Base-by-base conservation (phyloP, 2,329 filamentous ascomycete genomes). In the Beauveria sp. region DNA sequence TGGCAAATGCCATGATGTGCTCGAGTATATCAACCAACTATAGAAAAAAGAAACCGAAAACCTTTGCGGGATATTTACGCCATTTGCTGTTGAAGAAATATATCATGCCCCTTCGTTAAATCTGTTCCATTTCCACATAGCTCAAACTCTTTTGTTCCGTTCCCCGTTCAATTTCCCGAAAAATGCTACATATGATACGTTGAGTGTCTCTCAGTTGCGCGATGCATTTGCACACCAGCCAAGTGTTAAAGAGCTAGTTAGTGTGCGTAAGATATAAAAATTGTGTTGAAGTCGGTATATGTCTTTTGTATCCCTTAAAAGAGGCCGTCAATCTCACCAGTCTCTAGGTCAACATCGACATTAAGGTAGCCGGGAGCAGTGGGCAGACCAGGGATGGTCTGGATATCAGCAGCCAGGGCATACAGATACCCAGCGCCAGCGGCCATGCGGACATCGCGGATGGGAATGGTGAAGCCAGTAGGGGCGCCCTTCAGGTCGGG, bases 331-430 rank as follows among this genome's bases (percentile, higher is more conserved):
- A 93, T 91, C 77, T 93, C 89, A 59, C 90, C 90, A n/a, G 88
- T 92, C 78, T 92, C 88, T 6, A 80, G 76, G 68, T 93, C 88
- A 43, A 89, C 87, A 67, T 97, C 93, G 51, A 97, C 92, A 69
- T 97, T 97, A 64, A 97, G 80, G 72, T 97, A 97, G 12, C 94
- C 94, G 9, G 93, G 94, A 22, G 93, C 93, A 9, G 94, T 97
- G 10, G 93, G 93, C 65, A 99, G 80, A 64, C 94, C 94, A 16
- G 94, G 94, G 65, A 99, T 99, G 1, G 94, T 99, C 80, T 97
- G 94, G 66, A 99, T 97, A 71, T 99, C 94, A 16, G 94, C 94
- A 59, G 94, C 94, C 64, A 97, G 83, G 7, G 94, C 94, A 69
- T 77, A 91, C 83, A 96, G 77, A 74, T 96, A 96, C 64, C 94